Conservation (phyloP, 2,329 filamentous ascomycete species). For the Exophiala bonariae region DNA sequence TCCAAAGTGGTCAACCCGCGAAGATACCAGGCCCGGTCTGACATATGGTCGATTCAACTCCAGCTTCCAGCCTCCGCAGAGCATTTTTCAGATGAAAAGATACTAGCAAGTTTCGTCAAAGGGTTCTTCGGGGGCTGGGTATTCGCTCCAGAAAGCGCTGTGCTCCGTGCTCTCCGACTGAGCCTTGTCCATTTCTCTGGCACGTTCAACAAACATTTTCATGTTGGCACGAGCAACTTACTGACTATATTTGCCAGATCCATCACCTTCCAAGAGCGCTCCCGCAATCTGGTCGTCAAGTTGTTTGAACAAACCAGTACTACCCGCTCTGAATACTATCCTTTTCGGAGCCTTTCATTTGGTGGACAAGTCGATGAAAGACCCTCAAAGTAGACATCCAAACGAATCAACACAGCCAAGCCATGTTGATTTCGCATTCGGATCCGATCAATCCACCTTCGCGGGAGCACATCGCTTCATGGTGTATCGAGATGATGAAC, state of each 20-base stretch:
- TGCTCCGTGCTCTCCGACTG: constrained; percentile 1
- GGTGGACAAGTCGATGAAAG: constrained; percentile 1
- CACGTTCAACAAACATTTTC: neutral
- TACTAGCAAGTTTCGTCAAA: constrained; percentile 6
- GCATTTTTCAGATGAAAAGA: constrained; percentile 7
- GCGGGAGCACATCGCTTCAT: constrained; percentile 10
- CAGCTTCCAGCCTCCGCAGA: constrained; percentile 1
- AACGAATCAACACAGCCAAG: neutral
- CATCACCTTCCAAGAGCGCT: neutral
- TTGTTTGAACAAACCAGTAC: neutral
- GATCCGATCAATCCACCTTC: constrained; percentile 7
- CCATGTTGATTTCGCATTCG: constrained; percentile 12
- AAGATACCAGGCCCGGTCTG: neutral
- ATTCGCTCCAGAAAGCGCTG: constrained; percentile 2
- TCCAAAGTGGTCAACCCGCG: constrained; percentile 3
- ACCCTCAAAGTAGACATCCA: too few species aligned
- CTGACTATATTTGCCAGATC: neutral
- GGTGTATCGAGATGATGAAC: neutral
- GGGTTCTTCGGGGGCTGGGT: constrained; percentile 16
- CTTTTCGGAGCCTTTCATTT: constrained; percentile 14
- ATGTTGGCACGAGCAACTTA: neutral
- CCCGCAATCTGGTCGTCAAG: constrained; percentile 5
- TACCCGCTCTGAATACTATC: constrained; percentile 3
- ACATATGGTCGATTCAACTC: constrained; percentile 3
- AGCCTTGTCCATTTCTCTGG: constrained; percentile 5